Evolutionary conservation across 2,329 filamentous ascomycete species (phyloP).

Genomic region (Aspergillus calidoustus): DNA sequence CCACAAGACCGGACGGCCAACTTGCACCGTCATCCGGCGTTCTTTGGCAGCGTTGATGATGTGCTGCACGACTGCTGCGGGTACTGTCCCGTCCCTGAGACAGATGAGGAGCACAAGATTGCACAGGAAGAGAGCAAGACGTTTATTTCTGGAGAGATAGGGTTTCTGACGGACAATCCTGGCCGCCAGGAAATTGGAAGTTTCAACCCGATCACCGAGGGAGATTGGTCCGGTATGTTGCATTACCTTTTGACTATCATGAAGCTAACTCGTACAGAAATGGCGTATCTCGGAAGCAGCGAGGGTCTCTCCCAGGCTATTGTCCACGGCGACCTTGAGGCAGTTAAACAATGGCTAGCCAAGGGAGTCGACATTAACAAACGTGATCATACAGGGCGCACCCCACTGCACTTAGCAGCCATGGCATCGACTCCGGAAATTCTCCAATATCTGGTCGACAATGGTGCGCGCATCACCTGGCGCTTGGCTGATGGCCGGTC

Average conservation of each 20-base stretch:
- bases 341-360: slow-evolving; percentile 72
- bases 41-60: slow-evolving; percentile 77
- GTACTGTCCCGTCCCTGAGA: slow-evolving; percentile 71
- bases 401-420: slow-evolving; percentile 77
- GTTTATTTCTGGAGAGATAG: slow-evolving; percentile 74
- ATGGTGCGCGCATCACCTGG: slow-evolving; percentile 73
- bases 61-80: slow-evolving; percentile 83
- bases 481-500: slow-evolving; percentile 80
- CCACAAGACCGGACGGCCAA: slow-evolving; percentile 74
- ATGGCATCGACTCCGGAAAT: slow-evolving; percentile 71
- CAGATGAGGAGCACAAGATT: slow-evolving; percentile 71
- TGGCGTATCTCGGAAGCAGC: slow-evolving; percentile 86
- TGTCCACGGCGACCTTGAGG: slow-evolving; percentile 71
- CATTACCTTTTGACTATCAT: no score
- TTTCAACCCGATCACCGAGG: slow-evolving; percentile 79
- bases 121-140: slow-evolving; percentile 74
- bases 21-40: slow-evolving; percentile 82
- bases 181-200: slow-evolving; percentile 73
- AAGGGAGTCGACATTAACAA: slow-evolving; percentile 72
- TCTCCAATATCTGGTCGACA: slow-evolving; percentile 71
- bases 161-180: slow-evolving; percentile 79
- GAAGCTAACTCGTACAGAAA: slow-evolving; percentile 54
- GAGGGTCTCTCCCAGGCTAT: slow-evolving; percentile 79
- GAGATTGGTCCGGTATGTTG: slow-evolving; percentile 71
- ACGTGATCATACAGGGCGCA: slow-evolving; percentile 77